These are phyloP conservation scores for Peronospora destructor DNA, from an alignment of 352 stramenopile species.

Conservation along the genomic window DNA sequence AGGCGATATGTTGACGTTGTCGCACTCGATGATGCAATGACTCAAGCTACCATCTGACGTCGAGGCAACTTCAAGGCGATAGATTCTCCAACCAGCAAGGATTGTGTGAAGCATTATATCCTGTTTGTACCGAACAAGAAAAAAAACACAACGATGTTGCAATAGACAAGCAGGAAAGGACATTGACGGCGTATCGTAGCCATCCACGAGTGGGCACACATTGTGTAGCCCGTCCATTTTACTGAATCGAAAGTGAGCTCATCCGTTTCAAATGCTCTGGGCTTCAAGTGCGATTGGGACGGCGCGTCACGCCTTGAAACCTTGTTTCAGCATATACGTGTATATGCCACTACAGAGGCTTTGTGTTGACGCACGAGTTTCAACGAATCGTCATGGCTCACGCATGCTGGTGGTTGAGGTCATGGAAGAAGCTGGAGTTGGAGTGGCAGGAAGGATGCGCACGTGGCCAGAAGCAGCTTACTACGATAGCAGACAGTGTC, in stretches of 20 bases:
- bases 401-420: slow-evolving; percentile 56
- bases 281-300: neutral
- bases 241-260: neutral
- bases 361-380: slow-evolving; percentile 6
- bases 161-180: too few relatives aligned
- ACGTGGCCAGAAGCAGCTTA: slow-evolving; percentile 52
- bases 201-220: neutral
- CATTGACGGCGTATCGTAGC: too few relatives aligned
- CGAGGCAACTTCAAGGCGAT: too few relatives aligned
- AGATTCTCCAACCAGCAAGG: too few relatives aligned
- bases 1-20: too few relatives aligned
- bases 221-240: neutral
- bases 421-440: slow-evolving; percentile 53
- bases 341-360: slow-evolving; percentile 2
- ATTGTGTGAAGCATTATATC: too few relatives aligned
- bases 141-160: too few relatives aligned
- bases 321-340: slow-evolving; percentile 7
- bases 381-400: slow-evolving; percentile 4
- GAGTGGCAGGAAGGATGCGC: slow-evolving; percentile 51
- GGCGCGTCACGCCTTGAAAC: slow-evolving; percentile 1
- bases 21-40: too few relatives aligned
- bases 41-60: too few relatives aligned
- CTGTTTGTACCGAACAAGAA: too few relatives aligned
- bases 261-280: slow-evolving; percentile 4
- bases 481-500: slow-evolving; percentile 57